Base-by-base conservation (phyloP, 768 basidiomycete species). In the Polyporus arcularius region DNA sequence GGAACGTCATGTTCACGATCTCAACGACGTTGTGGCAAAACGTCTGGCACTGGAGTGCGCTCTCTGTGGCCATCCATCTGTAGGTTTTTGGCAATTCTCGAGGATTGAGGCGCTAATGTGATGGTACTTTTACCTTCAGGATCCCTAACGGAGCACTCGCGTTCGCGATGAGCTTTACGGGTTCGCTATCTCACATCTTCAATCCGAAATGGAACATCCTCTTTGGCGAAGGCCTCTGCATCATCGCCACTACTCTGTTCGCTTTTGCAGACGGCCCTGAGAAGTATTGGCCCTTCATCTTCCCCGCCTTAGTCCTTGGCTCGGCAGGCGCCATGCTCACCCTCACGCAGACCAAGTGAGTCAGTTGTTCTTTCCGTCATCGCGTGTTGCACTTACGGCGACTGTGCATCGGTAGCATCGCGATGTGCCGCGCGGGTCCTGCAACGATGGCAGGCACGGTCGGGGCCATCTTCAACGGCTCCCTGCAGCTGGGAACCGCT, bases 381-480 rank as follows among this genome's bases (percentile, higher is more conserved):
- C n/a, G 9, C 21, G 2, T 26, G 15, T n/a, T 9, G 1, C 39
- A 47, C 31, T 26, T 28, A 42, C 8, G 30, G 8, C 15, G 14
- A 14, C 31, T 40, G 21, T 26, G 18, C 4, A 18, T 26, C 53
- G 14, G 8, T 54, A 84, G 80, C 64, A 80, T 85, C 48, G 81
- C 82, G 14, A 75, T 85, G 40, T 78, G 85, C 70, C 77, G 74
- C 59, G 76, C 76, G 40, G 78, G 76, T 4, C 83, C 83, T 4
- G 58, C 79, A 8, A 73, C 74, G n/a, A 78, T 81, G 66, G 76
- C 82, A 4, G 84, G 85, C 42, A 81, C 79, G 4, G 77, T 84
- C 16, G 82, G 82, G 18, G 85, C 84, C 15, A 79, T 86, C 42
- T 83, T 83, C 74, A 83, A 82, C 58, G 76, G 78, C 28, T 79